Evolutionary conservation across 164 flowering plant genomes (phyloP), one percentile per base, ranked within the genome.

Genomic region (Magnolia changhungtana): DNA sequence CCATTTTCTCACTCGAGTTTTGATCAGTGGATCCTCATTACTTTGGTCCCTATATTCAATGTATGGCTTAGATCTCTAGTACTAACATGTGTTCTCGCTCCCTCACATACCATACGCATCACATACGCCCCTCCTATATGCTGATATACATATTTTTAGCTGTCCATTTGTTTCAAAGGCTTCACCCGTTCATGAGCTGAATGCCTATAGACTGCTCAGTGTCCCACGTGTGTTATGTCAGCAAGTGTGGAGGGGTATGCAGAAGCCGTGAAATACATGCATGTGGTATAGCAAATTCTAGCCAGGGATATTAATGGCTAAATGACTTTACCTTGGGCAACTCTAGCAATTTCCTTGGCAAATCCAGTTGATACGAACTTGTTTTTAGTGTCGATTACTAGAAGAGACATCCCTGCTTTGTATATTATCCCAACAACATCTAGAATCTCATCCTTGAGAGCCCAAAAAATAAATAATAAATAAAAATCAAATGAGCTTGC

Each of bases 281-380:
- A 55, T 55, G 0, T 16, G 18, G 13, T 55, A 55, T 16, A 16
- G 18, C 8, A 11, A 55, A 11, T 55, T 11, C 13, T 55, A 14
- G 61, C 61, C 61, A 13, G 49, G n/a, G 71, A 68, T 31, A 18
- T 27, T 1, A 7, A 29, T 70, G 72, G 0, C 3, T 70, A 50
- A 50, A 49, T 50, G 27, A 31, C 50, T 29, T 29, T 6, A 93
- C 99, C 98, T 91, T 92, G 99, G 64, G 99, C 94, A 59, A 93
- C 90, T 89, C 98, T 89, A 0, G 99, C 98, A 55, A 96, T 88
- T 82, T 96, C 98, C 83, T 93, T 96, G 52, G 99, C 99, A 81
- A 96, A 96, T 58, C 99, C 99, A 23, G 98, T 93, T 18, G 98
- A 96, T 37, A 96, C 96, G 77, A 96, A 96, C 84, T 93, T 93